Percentiles rank a stretch among this genome's conserved stretches.
Conservation (phyloP, 768 basidiomycete species). For the Boletus tomentosulus region DNA sequence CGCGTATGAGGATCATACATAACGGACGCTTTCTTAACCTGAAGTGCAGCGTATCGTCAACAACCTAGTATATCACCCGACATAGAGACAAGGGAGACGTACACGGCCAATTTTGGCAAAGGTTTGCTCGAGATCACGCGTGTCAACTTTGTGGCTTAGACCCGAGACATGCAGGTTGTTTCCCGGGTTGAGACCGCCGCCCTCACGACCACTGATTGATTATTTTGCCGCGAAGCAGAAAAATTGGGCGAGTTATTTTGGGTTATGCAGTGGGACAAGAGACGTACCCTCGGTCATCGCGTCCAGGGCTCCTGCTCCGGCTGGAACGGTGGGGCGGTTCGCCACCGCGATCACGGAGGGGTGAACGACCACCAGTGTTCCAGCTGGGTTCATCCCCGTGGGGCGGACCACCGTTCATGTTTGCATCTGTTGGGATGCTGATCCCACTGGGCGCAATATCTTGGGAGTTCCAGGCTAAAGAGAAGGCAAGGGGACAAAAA, state of each 20-base stretch:
- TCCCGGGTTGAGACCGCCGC: constrained; percentile 51
- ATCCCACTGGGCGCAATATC: constrained; percentile 75
- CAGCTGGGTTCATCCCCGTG: constrained; percentile 55
- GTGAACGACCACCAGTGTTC: constrained; percentile 46
- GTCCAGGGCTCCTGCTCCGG: constrained; percentile 76
- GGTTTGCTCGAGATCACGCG: constrained; percentile 80
- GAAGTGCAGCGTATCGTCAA: constrained; percentile 3
- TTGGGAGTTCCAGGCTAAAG: constrained; percentile 80
- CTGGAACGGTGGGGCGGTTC: constrained; percentile 63
- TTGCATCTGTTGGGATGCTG: constrained; percentile 60
- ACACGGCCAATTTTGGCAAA: constrained; percentile 89
- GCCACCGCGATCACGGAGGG: constrained; percentile 34
- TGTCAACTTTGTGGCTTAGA: constrained; percentile 61
- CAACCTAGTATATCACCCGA: neutral
- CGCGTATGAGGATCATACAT: constrained; percentile 71
- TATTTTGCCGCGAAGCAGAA: neutral
- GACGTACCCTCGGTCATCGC: constrained; percentile 53
- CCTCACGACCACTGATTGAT: constrained; percentile 23
- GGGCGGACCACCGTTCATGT: constrained; percentile 42
- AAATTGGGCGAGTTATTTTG: neutral
- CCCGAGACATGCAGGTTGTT: constrained; percentile 66
- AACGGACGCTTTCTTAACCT: constrained; percentile 63
- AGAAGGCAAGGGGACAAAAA: constrained; percentile 21
- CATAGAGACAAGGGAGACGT: constrained; percentile 22
- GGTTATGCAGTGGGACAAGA: neutral